phyloP scores from a whole-genome alignment of 2,329 filamentous ascomycete species.

The Penicillium corylophilum region DNA sequence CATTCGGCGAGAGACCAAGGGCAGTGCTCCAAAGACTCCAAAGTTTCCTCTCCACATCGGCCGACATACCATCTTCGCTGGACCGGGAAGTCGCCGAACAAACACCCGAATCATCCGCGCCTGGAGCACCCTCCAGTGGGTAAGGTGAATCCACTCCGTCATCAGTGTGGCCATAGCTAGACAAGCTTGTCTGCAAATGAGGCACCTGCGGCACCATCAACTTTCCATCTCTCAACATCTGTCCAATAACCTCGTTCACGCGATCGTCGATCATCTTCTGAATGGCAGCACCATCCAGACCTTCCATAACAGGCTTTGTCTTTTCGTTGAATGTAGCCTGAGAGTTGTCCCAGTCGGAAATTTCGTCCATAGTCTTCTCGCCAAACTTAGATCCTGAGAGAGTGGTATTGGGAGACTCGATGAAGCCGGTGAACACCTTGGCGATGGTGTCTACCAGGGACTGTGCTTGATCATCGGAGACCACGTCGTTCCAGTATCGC shows the following conservation, averaged over 20 bases:
- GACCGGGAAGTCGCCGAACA: conserved; percentile 34
- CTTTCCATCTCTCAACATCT: conserved; percentile 33
- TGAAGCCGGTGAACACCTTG: conserved; percentile 33
- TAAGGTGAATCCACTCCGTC: conserved; percentile 20
- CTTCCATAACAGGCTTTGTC: conserved; percentile 3
- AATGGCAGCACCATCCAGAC: conserved; percentile 25
- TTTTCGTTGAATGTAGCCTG: conserved; percentile 18
- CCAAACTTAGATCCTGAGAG: conserved; percentile 25
- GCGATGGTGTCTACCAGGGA: conserved; percentile 31
- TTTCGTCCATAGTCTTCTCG: background rate
- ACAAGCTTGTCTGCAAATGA: conserved; percentile 9
- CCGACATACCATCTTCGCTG: conserved; percentile 26
- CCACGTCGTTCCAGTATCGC: conserved; percentile 40
- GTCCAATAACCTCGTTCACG: conserved; percentile 34
- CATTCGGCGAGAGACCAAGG: conserved; percentile 33
- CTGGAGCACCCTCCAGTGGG: conserved; percentile 14
- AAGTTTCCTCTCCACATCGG: conserved; percentile 35
- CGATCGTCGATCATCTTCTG: conserved; percentile 36
- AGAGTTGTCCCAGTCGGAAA: conserved; percentile 13
- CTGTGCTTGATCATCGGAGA: conserved; percentile 37
- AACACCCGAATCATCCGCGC: conserved; percentile 23
- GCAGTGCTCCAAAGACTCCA: conserved; percentile 41
- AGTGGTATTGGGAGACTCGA: conserved; percentile 27
- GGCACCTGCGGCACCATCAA: conserved; percentile 22
- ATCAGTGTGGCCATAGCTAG: conserved; percentile 15